Conservation (phyloP, 83 land plant species). For the Diphasiastrum complanatum region DNA sequence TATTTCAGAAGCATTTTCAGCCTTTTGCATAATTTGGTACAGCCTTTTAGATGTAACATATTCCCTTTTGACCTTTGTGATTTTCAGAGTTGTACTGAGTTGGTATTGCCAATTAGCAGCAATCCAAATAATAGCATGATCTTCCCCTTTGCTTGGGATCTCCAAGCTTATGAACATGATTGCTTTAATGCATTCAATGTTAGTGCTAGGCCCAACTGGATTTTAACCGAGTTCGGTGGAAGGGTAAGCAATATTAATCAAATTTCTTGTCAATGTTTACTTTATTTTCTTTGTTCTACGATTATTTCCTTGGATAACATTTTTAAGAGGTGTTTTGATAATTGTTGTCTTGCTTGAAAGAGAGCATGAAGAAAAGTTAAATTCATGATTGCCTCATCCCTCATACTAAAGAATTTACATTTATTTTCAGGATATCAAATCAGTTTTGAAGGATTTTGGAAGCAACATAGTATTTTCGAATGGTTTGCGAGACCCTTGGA, state of each 20-base stretch:
- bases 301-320: too few relatives aligned
- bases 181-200: slow-evolving; percentile 50
- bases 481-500: slow-evolving; percentile 96
- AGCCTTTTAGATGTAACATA: too few relatives aligned
- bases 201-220: slow-evolving; percentile 77
- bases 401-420: background rate
- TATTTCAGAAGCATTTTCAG: too few relatives aligned
- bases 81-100: slow-evolving; percentile 87
- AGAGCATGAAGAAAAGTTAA: too few relatives aligned
- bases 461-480: slow-evolving; percentile 97
- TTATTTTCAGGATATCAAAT: slow-evolving; percentile 58
- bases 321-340: background rate
- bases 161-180: slow-evolving; percentile 26
- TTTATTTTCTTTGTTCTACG: too few relatives aligned
- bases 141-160: slow-evolving; percentile 47
- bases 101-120: slow-evolving; percentile 96
- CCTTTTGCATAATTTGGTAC: background rate
- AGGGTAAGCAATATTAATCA: slow-evolving; percentile 61
- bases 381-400: background rate
- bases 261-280: too few relatives aligned
- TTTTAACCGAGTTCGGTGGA: slow-evolving; percentile 86
- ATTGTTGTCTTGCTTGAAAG: too few relatives aligned
- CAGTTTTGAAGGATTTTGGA: slow-evolving; percentile 55
- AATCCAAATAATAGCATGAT: slow-evolving; percentile 68
- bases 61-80: too few relatives aligned